These are phyloP conservation scores for Alternaria ethzedia DNA, from an alignment of 2,329 filamentous ascomycete species.

Conservation along the genomic window DNA sequence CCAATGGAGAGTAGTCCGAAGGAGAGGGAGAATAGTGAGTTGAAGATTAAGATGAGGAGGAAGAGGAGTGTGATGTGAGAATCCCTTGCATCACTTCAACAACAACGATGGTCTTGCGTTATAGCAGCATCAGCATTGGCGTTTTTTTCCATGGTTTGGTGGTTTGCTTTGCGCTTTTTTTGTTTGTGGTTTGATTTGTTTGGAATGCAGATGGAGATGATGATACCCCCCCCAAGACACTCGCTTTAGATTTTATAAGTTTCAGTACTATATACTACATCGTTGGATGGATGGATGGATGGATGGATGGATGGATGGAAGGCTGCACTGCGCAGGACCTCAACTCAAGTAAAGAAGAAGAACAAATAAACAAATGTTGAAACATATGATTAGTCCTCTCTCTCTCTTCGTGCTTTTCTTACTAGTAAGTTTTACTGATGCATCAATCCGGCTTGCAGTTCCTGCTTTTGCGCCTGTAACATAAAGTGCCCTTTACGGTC, in stretches of 20 bases:
- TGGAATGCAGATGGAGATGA: not conserved
- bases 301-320: not conserved
- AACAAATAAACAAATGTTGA: not conserved
- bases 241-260: constrained; percentile 7
- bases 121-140: not conserved
- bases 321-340: constrained; percentile 5
- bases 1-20: constrained; percentile 26
- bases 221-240: constrained; percentile 16
- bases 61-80: constrained; percentile 5
- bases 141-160: not conserved
- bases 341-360: not conserved
- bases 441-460: too few species aligned
- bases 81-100: not conserved
- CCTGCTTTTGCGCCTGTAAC: too few species aligned
- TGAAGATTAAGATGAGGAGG: constrained; percentile 27
- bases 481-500: too few species aligned
- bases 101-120: not conserved
- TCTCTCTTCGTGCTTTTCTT: too few species aligned
- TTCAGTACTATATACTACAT: not conserved
- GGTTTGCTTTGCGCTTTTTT: not conserved
- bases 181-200: not conserved
- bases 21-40: constrained; percentile 19
- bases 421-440: too few species aligned
- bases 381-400: not conserved
- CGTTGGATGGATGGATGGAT: not conserved